Base-by-base conservation (phyloP, 2,329 filamentous ascomycete species). In the Monosporascus sp. region DNA sequence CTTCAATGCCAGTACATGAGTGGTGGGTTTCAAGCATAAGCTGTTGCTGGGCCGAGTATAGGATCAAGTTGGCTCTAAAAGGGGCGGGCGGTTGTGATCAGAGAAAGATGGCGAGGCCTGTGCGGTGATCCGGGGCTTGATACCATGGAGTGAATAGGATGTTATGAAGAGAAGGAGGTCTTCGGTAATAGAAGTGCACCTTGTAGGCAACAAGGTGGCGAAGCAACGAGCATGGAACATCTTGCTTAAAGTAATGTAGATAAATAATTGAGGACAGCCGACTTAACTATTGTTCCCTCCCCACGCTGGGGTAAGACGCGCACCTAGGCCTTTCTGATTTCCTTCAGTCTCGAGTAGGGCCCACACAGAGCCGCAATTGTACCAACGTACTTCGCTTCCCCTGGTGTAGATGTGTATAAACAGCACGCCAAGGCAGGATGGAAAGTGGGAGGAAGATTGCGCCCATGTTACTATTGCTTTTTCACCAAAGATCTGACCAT, bases 311-410 rank as follows among this genome's bases (percentile, higher is more conserved):
- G 49, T 41, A 36, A 31, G 24, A 46, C 43, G 26, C 14, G 26
- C n/a, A 26, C 11, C 22, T 26, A 2, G 43, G 5, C 14, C 11
- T 46, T 43, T 24, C 49, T 8, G 22, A 40, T 27, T 31, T 44
- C 49, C 41, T 31, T 16, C 48, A 27, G 17, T 40, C 37, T 24
- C 34, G 7, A 22, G n/a, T 7, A 22, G 22, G 36, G 36, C n/a
- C 36, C 43, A 41, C 44, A 19, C 50, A 38, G 50, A 52, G 50
- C 50, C 50, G 27, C 50, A 52, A 17, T 3, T n/a, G 50, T 48
- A 52, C 45, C 22, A 7, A 40, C 40, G 31, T n/a, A 19, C 46
- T 9, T 49, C 34, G 6, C 4, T 38, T n/a, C 27, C 34, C 36
- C 36, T 27, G 26, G 6, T 43, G 36, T 41, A 19, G 24, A 3